Evolutionary conservation across 192 early-diverging fungal genomes (phyloP).

Genomic region (Hyaloraphidium curvatum): DNA sequence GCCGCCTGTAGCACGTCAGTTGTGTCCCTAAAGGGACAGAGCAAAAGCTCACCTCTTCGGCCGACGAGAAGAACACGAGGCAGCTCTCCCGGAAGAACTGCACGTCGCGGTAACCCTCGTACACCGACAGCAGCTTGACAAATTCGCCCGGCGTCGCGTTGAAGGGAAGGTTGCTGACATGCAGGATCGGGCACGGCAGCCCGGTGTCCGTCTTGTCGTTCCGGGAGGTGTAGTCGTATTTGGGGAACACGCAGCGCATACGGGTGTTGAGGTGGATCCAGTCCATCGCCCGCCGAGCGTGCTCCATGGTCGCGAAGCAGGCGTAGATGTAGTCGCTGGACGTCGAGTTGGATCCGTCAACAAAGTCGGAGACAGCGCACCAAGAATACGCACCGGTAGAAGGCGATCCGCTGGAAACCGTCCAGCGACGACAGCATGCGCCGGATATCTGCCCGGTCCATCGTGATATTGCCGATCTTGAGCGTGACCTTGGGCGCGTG

Average conservation of each 20-base stretch:
- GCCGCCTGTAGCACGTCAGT: neutral
- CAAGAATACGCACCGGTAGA: conserved; percentile 5
- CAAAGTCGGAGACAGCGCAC: neutral
- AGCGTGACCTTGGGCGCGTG: neutral
- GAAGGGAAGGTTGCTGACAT: conserved; percentile 5
- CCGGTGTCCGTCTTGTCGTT: conserved; percentile 4
- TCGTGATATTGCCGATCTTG: neutral
- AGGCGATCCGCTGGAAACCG: neutral
- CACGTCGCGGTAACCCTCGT: conserved; percentile 6
- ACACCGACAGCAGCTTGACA: conserved; percentile 4
- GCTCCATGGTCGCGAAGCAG: conserved; percentile 4
- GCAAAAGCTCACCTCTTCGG: neutral
- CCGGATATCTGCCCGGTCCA: neutral
- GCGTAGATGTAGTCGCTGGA: conserved; percentile 8
- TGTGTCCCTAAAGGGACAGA: neutral
- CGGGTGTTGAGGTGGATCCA: neutral
- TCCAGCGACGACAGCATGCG: neutral
- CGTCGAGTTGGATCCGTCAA: neutral
- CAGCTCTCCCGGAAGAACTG: conserved; percentile 9
- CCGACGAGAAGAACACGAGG: conserved; percentile 4
- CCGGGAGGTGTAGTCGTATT: conserved; percentile 7
- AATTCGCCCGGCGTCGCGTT: conserved; percentile 1
- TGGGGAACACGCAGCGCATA: conserved; percentile 4
- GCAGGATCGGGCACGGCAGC: conserved; percentile 1
- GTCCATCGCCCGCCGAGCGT: conserved; percentile 3